These are phyloP conservation scores for Plectosphaerella plurivora DNA, from an alignment of 2,329 filamentous ascomycete genomes.

Conservation along the genomic window DNA sequence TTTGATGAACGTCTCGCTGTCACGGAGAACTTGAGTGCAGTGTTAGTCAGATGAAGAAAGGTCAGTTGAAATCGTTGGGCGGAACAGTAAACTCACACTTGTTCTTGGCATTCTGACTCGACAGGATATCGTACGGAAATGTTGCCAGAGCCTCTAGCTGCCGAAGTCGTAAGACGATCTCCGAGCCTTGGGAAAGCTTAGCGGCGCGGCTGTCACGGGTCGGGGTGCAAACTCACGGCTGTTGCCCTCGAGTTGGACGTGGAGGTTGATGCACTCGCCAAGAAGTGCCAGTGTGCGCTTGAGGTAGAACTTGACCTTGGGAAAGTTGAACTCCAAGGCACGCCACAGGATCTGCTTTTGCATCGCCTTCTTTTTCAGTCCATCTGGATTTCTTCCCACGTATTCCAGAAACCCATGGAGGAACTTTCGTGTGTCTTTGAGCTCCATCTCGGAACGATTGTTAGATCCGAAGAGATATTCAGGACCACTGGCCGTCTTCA, in stretches of 20 bases:
- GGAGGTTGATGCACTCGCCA: constrained; percentile 1
- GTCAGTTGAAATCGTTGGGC: neutral
- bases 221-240: neutral
- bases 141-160: neutral
- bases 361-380: neutral
- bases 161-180: neutral
- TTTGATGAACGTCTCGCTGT: constrained; percentile 14
- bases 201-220: too few relatives aligned
- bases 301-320: constrained; percentile 4
- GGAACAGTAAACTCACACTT: neutral
- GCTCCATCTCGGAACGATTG: constrained; percentile 1
- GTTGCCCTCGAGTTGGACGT: neutral
- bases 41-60: neutral
- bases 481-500: constrained; percentile 1
- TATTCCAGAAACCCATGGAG: constrained; percentile 5
- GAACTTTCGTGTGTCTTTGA: constrained; percentile 4
- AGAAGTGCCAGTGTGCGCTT: neutral
- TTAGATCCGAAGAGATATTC: constrained; percentile 12
- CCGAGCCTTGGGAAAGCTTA: neutral
- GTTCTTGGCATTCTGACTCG: neutral
- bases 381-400: constrained; percentile 6
- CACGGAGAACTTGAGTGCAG: constrained; percentile 7
- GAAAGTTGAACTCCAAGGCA: constrained; percentile 4
- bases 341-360: constrained; percentile 9
- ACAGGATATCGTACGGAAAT: neutral